Evolutionary conservation across 495 filamentous ascomycete species (phyloP), one percentile per base, ranked within the genome.

Genomic region (Xylaria longipes): DNA sequence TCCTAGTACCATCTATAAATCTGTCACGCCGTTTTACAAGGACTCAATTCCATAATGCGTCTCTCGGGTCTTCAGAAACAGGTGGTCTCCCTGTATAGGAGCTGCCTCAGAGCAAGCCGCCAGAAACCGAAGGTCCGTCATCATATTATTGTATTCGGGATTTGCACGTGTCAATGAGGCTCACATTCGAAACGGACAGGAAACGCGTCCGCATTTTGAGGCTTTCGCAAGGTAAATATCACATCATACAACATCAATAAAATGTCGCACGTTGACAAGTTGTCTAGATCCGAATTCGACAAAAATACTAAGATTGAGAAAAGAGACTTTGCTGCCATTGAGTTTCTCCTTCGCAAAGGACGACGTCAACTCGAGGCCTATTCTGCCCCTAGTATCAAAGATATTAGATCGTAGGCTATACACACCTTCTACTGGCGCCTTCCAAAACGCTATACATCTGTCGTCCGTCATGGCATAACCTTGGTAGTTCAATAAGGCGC

Each of bases 1-100:
- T 37, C 27, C 27, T 29, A 31, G 3, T 27, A 54, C 25, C 22
- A 29, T 7, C 4, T 29, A 54, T 50, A 54, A 15, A 14, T 11
- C 14, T 29, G 22, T 4, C 22, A 54, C 50, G 3, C 22, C 8
- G 48, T 52, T 3, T 29, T 14, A 29, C 4, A 6, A 56, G 27
- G 25, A 27, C n/a, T 20, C 11, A 25, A 31, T 52, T 25, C 48
- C 68, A 74, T 60, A 58, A 88, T 87, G 84, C 87, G 89, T 76
- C 86, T 93, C 25, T 97, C 95, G 11, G 97, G 97, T 45, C 85
- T 98, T n/a, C 97, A 99, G 76, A 91, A 89, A 77, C 92, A 97
- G 68, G 95, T 99, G 9, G 80, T 98, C 50, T 85, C 89, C 45
- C 89, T 99, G 12, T 99, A 98, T 76, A 90, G 94, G 58, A 88